A percentile compares a stretch with the other conserved stretches of the same genome.
phyloP scores from a whole-genome alignment of 352 stramenopile genomes.

The Labyrinthula sp. region DNA sequence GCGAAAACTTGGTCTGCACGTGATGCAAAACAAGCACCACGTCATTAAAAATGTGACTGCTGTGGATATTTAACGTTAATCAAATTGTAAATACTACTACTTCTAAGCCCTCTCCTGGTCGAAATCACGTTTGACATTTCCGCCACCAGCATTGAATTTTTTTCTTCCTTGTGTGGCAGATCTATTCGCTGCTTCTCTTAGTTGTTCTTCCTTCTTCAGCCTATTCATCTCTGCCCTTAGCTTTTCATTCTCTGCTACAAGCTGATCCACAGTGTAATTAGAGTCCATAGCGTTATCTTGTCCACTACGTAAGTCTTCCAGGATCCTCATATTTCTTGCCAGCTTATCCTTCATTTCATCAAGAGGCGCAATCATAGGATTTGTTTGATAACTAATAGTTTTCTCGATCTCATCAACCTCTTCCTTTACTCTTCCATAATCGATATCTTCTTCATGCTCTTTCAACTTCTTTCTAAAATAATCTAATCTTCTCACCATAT shows the following conservation, averaged over 20 bases:
- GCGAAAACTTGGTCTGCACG: too few relatives aligned
- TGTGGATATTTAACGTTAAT: too few relatives aligned
- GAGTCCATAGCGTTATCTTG: conserved; percentile 5
- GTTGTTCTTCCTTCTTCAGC: conserved; percentile 24
- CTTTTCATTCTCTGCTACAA: conserved; percentile 17
- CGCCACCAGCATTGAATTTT: too few relatives aligned
- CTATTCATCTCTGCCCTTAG: conserved; percentile 28
- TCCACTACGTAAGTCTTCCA: conserved; percentile 17
- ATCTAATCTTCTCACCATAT: conserved; percentile 13
- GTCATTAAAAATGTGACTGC: too few relatives aligned
- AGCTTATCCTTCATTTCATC: conserved; percentile 28
- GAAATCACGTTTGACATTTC: too few relatives aligned
- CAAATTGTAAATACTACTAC: too few relatives aligned
- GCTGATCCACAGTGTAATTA: conserved; percentile 3
- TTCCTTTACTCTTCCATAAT: conserved; percentile 23
- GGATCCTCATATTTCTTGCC: conserved; percentile 13
- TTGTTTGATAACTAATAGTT: conserved; percentile 8
- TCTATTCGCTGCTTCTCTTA: conserved; percentile 15
- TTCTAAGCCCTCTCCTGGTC: too few relatives aligned
- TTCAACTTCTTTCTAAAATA: conserved; percentile 17
- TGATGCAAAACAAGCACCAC: too few relatives aligned
- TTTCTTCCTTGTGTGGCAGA: too few relatives aligned
- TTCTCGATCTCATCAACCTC: conserved; percentile 13
- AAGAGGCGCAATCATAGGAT: conserved; percentile 20
- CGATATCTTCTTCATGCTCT: conserved; percentile 23